Evolutionary conservation across 2,329 filamentous ascomycete genomes (phyloP), one percentile per base, ranked within the genome.

Genomic region (Apiospora marii): DNA sequence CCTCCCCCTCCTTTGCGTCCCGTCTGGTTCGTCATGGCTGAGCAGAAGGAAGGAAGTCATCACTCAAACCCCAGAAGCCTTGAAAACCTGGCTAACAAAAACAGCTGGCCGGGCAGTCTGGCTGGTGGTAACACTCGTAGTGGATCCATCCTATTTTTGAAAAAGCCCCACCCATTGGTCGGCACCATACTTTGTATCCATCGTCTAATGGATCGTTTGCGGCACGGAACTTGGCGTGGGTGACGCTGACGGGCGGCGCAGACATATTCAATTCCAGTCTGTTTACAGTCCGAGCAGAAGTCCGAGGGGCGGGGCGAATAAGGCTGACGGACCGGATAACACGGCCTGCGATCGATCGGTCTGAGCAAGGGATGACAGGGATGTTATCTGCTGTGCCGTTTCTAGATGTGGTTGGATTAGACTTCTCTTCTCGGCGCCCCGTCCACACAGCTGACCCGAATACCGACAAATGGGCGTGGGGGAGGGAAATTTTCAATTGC

Each of bases 61-160:
- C 6, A n/a, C 46, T 2, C 6, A 6, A 49, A n/a, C 30, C 30
- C 34, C 53, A 22, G 30, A 58, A 30, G 24, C 3, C 14, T 5
- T 24, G 5, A 14, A 4, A 30, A 8, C 3, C 8, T 34, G 3
- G 27, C 51, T 8, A 14, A 34, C 5, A 4, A 34, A 13, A 34
- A 14, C 22, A 27, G 19, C 14, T 22, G 34, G 27, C 53, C 6
- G 44, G 53, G 30, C 30, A 61, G 27, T 34, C 27, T 61, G 53
- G 3, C 16, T 61, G 53, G 53, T 37, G 53, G 19, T 61, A 2
- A 22, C 51, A 58, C 27, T 24, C 6, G 3, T 30, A 16, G 53
- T 61, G 53, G 53, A 61, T 22, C 30, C 30, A 16, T 61, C 37
- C 53, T 61, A 61, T 37, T 61, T 61, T 27, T 61, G 53, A 30